Evolutionary conservation across 2,329 filamentous ascomycete genomes (phyloP).

Genomic region (Calonectria honghensis): DNA sequence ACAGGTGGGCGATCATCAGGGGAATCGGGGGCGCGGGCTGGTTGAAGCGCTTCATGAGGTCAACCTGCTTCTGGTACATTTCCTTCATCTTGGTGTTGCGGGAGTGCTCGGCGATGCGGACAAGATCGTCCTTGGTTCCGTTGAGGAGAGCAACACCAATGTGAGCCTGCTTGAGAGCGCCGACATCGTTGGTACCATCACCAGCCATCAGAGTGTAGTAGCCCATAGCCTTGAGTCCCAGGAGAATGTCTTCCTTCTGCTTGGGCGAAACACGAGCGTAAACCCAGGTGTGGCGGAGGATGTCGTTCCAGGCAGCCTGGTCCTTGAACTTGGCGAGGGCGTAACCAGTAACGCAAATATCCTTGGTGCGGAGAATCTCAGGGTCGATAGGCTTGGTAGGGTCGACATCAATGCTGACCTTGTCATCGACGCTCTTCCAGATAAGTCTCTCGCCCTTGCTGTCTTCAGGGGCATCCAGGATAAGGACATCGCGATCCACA

Average conservation of each 20-base stretch:
- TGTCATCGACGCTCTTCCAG: slow-evolving; percentile 97
- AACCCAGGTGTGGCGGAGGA: slow-evolving; percentile 95
- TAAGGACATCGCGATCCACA: slow-evolving; percentile 94
- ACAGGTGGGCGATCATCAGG: slow-evolving; percentile 93
- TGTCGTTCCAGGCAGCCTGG: slow-evolving; percentile 82
- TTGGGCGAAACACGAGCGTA: slow-evolving; percentile 98
- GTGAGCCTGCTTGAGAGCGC: slow-evolving; percentile 97
- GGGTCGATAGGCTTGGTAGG: slow-evolving; percentile 86
- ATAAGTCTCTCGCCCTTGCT: slow-evolving; percentile 89
- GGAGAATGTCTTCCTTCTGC: slow-evolving; percentile 98
- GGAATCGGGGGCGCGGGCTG: slow-evolving; percentile 95
- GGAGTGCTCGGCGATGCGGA: slow-evolving; percentile 93
- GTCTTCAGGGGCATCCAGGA: slow-evolving; percentile 95
- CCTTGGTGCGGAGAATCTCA: slow-evolving; percentile 88
- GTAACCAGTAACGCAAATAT: slow-evolving; percentile 97
- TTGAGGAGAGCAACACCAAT: slow-evolving; percentile 97
- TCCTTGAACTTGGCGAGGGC: slow-evolving; percentile 92
- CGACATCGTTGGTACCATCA: slow-evolving; percentile 98
- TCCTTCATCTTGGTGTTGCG: slow-evolving; percentile 99
- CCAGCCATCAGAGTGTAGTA: slow-evolving; percentile 99
- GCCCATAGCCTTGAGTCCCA: slow-evolving; percentile 95
- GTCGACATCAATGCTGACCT: slow-evolving; percentile 88
- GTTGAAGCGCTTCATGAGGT: slow-evolving; percentile 95
- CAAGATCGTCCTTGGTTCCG: slow-evolving; percentile 92
- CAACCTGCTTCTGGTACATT: slow-evolving; percentile 95